Evolutionary conservation across 495 filamentous ascomycete genomes (phyloP).

Genomic region (Trichoderma reesei): DNA sequence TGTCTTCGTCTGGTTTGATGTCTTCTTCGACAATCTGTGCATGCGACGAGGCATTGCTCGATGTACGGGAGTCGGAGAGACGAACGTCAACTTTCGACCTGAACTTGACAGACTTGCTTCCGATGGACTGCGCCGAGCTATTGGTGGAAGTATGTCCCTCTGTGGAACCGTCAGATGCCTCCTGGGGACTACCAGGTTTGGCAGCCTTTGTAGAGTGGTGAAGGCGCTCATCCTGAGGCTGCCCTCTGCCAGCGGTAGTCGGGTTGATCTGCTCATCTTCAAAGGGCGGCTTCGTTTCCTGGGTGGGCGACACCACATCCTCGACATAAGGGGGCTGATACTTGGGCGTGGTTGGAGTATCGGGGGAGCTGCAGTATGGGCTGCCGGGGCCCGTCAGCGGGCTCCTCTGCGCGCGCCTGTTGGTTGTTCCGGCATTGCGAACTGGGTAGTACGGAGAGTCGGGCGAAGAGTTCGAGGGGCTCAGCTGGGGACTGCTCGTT

Average conservation of each 20-base stretch:
- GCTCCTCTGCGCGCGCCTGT: background rate
- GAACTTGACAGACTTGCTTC: constrained; percentile 7
- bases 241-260: background rate
- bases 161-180: background rate
- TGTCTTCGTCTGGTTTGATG: constrained; percentile 6
- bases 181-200: background rate
- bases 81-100: background rate
- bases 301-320: background rate
- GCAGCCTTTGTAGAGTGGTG: background rate
- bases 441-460: background rate
- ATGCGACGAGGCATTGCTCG: background rate
- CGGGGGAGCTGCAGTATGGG: background rate
- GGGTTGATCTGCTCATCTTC: background rate
- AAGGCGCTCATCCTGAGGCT: background rate
- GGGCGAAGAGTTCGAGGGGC: background rate
- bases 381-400: background rate
- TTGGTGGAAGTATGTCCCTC: background rate
- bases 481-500: background rate
- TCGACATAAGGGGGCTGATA: background rate
- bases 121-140: background rate
- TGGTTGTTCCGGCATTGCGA: background rate
- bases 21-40: background rate
- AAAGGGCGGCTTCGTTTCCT: background rate
- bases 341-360: background rate
- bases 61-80: background rate